Percentiles rank a stretch among this genome's conserved stretches.
phyloP scores from a whole-genome alignment of 176 grass and related monocot species.

The Pontederia paniculata region DNA sequence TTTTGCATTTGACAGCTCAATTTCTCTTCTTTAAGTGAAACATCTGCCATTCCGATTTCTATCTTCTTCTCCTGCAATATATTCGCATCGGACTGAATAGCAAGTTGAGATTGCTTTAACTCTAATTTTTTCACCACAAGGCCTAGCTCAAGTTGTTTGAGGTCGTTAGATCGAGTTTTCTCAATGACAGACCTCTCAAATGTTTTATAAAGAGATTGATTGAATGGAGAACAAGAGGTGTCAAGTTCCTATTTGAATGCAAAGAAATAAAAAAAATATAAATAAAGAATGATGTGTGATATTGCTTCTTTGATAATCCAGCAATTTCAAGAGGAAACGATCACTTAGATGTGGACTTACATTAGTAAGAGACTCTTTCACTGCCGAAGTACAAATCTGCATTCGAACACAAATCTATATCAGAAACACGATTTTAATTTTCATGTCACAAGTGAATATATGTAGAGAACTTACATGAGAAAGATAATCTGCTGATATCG shows the following conservation, averaged over 20 bases:
- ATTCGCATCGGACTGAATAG: slow-evolving; percentile 45
- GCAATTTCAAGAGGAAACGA: slow-evolving; percentile 3
- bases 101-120: slow-evolving; percentile 64
- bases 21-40: slow-evolving; percentile 65
- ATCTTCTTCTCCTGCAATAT: slow-evolving; percentile 68
- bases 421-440: slow-evolving; percentile 1
- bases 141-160: slow-evolving; percentile 75
- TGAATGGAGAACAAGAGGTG: slow-evolving; percentile 55
- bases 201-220: slow-evolving; percentile 83
- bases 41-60: slow-evolving; percentile 68
- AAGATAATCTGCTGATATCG: no score
- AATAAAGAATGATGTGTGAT: no score
- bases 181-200: slow-evolving; percentile 79
- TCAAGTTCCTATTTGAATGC: slow-evolving; percentile 59
- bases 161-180: slow-evolving; percentile 58
- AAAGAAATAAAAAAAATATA: not conserved
- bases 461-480: no score
- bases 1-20: slow-evolving; percentile 65
- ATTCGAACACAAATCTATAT: slow-evolving; percentile 8
- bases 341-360: slow-evolving; percentile 33
- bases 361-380: slow-evolving; percentile 81
- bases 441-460: not conserved
- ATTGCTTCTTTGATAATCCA: slow-evolving; percentile 1
- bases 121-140: slow-evolving; percentile 62
- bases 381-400: slow-evolving; percentile 83